Percentiles rank a stretch among this genome's conserved stretches.
These are phyloP conservation scores for maize (Zea mays) DNA, from an alignment of 176 grass and related monocot genomes.

Conservation along the genomic window Zm-B73-REFERENCE-NAM-5.0 NC_050099.1:217718001-217718500, in stretches of 20 bases:
- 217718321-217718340: slow-evolving; percentile 64
- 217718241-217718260: slow-evolving; percentile 71
- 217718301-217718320: slow-evolving; percentile 61
- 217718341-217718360: slow-evolving; percentile 69
- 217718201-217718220: slow-evolving; percentile 95
- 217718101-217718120: slow-evolving; percentile 8
- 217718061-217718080: slow-evolving; percentile 66
- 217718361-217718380: slow-evolving; percentile 70
- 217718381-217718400: not conserved
- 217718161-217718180: not conserved
- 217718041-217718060: slow-evolving; percentile 94
- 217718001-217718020: slow-evolving; percentile 96
- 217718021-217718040: slow-evolving; percentile 95
- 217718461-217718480: slow-evolving; percentile 18
- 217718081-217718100: slow-evolving; percentile 63
- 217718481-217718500: slow-evolving; percentile 96
- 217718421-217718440: not conserved
- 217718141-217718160: slow-evolving; percentile 3
- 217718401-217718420: not conserved
- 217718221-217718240: slow-evolving; percentile 84
- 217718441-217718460: not conserved
- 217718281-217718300: slow-evolving; percentile 54
- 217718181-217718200: slow-evolving; percentile 63
- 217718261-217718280: slow-evolving; percentile 69
- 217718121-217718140: not conserved